These are phyloP conservation scores for Trichoderma erinaceum DNA, from an alignment of 495 filamentous ascomycete species.

Conservation along the genomic window DNA sequence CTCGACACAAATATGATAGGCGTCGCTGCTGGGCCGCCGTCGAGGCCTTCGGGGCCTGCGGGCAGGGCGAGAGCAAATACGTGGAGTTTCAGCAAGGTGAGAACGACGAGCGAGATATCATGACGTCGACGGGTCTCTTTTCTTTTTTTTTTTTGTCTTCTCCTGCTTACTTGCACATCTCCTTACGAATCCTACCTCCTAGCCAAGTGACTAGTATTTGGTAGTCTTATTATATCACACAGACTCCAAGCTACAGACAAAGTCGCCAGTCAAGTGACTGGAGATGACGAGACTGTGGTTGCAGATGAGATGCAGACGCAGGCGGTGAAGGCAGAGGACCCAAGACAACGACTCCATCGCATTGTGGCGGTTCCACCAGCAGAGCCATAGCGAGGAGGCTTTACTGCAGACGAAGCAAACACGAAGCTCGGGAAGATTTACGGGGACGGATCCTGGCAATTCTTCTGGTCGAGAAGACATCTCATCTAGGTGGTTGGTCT, in stretches of 20 bases:
- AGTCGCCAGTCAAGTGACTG: not conserved
- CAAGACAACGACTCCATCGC: not conserved
- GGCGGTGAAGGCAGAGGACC: not conserved
- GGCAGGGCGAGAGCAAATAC: slow-evolving; percentile 23
- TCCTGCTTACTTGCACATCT: not conserved
- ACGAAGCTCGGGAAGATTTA: not conserved
- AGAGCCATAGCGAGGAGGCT: no score
- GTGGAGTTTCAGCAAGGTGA: slow-evolving; percentile 35
- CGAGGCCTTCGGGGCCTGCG: slow-evolving; percentile 14
- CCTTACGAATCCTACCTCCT: not conserved
- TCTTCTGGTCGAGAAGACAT: not conserved
- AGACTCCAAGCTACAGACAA: not conserved
- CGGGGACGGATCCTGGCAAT: not conserved
- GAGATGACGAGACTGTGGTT: not conserved
- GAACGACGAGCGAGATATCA: slow-evolving; percentile 1
- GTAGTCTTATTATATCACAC: not conserved
- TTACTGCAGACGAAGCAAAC: not conserved
- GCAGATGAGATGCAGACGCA: not conserved
- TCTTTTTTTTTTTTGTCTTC: slow-evolving; percentile 10
- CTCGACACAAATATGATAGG: slow-evolving; percentile 24
- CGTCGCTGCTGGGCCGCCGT: slow-evolving; percentile 29
- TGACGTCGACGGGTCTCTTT: slow-evolving; percentile 15
- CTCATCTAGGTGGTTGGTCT: not conserved
- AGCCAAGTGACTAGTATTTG: not conserved
- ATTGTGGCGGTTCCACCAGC: slow-evolving; percentile 5